Conservation (phyloP, 768 basidiomycete genomes). For the Mycena venus region DNA sequence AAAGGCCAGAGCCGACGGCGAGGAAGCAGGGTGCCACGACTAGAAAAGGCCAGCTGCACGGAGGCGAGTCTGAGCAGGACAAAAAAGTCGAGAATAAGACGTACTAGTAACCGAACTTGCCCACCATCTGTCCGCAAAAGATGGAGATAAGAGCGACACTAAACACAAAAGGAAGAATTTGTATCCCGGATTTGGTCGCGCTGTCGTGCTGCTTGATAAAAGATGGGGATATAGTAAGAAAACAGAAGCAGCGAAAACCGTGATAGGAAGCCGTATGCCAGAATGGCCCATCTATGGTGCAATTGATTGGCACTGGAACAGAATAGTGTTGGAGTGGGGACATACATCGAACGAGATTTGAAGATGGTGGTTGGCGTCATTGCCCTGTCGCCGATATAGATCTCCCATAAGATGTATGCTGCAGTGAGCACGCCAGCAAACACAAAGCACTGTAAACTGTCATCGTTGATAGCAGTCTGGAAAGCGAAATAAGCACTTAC, state of each 20-base stretch:
- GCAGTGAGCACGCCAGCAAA: conserved; percentile 16
- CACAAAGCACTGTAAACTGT: conserved; percentile 14
- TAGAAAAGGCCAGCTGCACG: conserved; percentile 26
- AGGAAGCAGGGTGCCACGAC: conserved; percentile 14
- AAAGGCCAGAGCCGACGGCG: conserved; percentile 25
- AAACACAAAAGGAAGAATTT: no score
- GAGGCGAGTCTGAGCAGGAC: no score
- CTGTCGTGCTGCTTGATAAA: conserved; percentile 26
- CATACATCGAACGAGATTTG: conserved; percentile 11
- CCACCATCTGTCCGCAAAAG: conserved; percentile 13
- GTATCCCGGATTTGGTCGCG: conserved; percentile 33
- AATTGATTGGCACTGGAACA: no score
- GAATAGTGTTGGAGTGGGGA: no score
- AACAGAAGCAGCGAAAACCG: conserved; percentile 20
- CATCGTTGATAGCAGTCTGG: no score
- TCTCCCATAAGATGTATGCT: conserved; percentile 12
- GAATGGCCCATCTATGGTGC: neutral
- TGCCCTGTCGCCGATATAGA: neutral
- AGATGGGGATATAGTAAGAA: conserved; percentile 33
- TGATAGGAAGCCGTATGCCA: conserved; percentile 9
- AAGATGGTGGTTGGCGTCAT: conserved; percentile 19
- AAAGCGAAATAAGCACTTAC: neutral
- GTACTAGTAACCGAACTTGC: conserved; percentile 22
- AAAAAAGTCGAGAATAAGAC: no score
- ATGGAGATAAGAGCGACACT: conserved; percentile 7